A percentile compares a stretch with the other conserved stretches of the same genome.
Evolutionary conservation across 176 grass and related monocot genomes (phyloP).

Genomic region (Stipa capillata): DNA sequence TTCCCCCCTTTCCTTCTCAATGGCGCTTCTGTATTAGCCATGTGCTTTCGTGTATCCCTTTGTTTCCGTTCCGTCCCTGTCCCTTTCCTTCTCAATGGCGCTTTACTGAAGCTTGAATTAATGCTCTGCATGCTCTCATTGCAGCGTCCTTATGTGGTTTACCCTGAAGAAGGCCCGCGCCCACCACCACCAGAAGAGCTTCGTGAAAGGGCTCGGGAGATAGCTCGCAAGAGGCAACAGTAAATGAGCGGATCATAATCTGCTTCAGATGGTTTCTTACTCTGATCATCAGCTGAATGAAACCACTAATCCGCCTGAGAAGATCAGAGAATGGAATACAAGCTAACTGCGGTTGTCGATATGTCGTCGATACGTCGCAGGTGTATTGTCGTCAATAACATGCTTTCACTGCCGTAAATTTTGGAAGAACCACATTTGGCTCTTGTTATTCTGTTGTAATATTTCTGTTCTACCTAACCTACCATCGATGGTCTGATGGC

Average conservation of each 20-base stretch:
- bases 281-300: neutral
- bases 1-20: no score
- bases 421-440: neutral
- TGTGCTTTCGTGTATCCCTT: neutral
- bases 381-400: neutral
- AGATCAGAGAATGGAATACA: neutral
- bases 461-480: no score
- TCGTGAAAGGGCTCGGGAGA: conserved; percentile 70
- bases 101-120: neutral
- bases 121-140: neutral
- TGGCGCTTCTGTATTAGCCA: no score
- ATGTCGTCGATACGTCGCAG: neutral
- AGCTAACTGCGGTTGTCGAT: neutral
- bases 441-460: neutral
- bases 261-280: neutral
- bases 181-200: conserved; percentile 85
- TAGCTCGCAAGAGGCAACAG: conserved; percentile 56
- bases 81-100: neutral
- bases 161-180: conserved; percentile 70
- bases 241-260: neutral
- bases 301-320: neutral
- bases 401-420: neutral
- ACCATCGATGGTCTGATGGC: no score
- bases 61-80: neutral
- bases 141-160: conserved; percentile 88